These are phyloP conservation scores for Wickerhamomyces chambardii DNA, from an alignment of 805 yeast species.

Conservation along the genomic window DNA sequence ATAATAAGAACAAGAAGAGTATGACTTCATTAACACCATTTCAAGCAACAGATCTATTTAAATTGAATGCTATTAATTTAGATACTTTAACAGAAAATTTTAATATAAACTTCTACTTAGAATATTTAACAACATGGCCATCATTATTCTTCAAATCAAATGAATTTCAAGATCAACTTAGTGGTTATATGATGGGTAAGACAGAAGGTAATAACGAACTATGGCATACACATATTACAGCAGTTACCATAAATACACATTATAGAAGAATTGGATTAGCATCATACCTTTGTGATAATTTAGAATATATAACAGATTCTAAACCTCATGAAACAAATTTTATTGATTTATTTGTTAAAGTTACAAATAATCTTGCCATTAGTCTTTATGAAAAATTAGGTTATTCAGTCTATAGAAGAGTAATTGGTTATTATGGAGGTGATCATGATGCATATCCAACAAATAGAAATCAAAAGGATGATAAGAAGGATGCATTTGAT, in stretches of 20 bases:
- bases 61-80: constrained; percentile 65
- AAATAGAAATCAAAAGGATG: constrained; percentile 37
- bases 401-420: constrained; percentile 77
- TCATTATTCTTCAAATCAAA: constrained; percentile 73
- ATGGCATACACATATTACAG: constrained; percentile 97
- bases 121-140: constrained; percentile 84
- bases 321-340: constrained; percentile 77
- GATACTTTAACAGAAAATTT: constrained; percentile 92
- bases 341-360: constrained; percentile 86
- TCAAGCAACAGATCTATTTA: constrained; percentile 75
- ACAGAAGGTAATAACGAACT: constrained; percentile 79
- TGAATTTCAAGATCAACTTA: constrained; percentile 29
- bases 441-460: constrained; percentile 33
- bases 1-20: too few relatives aligned
- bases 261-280: constrained; percentile 86
- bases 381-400: constrained; percentile 82
- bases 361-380: constrained; percentile 73
- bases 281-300: constrained; percentile 60
- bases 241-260: constrained; percentile 80
- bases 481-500: constrained; percentile 80
- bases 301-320: constrained; percentile 68
- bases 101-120: constrained; percentile 73
- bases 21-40: constrained; percentile 92
- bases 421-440: constrained; percentile 76
- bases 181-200: constrained; percentile 93